Percentiles rank a stretch among this genome's conserved stretches.
Evolutionary conservation across 371 early-diverging fungal species (phyloP).

Genomic region (Syncephalastrum monosporum): DNA sequence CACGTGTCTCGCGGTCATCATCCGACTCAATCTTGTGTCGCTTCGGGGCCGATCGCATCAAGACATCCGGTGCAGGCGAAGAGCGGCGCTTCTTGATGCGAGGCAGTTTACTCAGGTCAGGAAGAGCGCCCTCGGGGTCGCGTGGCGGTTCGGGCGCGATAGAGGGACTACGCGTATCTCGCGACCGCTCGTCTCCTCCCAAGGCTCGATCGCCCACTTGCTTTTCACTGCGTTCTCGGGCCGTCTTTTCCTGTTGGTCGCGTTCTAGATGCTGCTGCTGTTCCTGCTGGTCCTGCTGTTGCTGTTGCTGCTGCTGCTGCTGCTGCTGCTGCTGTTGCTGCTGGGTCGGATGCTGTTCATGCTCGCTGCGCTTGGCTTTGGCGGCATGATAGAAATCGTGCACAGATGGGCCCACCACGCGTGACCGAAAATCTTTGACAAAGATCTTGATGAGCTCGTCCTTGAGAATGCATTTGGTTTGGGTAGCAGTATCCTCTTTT

Average conservation of each 20-base stretch:
- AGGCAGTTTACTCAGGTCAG: constrained; percentile 28
- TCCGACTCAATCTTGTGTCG: constrained; percentile 4
- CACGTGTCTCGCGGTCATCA: constrained; percentile 4
- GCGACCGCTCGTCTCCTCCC: neutral
- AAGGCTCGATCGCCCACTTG: neutral
- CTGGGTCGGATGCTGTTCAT: constrained; percentile 3
- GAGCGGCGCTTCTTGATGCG: constrained; percentile 37
- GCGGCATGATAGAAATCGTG: constrained; percentile 52
- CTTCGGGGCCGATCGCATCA: neutral
- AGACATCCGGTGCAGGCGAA: neutral
- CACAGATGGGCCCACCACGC: constrained; percentile 55
- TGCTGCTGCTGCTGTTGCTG: constrained; percentile 2
- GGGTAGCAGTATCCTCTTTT: constrained; percentile 10
- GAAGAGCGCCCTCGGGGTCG: constrained; percentile 9
- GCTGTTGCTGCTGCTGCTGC: neutral
- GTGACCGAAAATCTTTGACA: constrained; percentile 57
- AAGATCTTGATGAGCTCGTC: constrained; percentile 58
- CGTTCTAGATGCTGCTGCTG: too few relatives aligned
- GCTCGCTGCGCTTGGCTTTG: constrained; percentile 18
- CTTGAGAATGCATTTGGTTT: constrained; percentile 43
- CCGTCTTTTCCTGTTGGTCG: too few relatives aligned
- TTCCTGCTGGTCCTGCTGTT: neutral
- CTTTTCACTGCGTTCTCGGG: neutral
- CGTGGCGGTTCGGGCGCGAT: neutral
- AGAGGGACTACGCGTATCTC: neutral